These are phyloP conservation scores for Hemisphaericaspora xylofermentans DNA, from an alignment of 1,139 yeast species.

Conservation along the genomic window DNA sequence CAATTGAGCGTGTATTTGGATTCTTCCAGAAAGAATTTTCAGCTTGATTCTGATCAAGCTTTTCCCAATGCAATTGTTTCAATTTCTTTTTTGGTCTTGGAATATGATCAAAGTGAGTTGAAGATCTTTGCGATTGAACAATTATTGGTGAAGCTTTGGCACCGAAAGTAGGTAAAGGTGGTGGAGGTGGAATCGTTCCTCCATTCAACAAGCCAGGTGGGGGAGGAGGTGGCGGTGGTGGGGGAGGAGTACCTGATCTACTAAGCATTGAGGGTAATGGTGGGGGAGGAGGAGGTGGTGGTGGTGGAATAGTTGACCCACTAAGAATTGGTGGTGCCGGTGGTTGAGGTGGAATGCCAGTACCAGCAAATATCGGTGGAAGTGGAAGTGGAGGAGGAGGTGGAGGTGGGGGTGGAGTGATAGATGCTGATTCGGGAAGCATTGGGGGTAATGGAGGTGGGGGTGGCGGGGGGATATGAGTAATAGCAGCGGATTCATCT, in stretches of 20 bases:
- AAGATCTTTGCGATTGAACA: slow-evolving; percentile 27
- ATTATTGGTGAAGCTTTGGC: slow-evolving; percentile 18
- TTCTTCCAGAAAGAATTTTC: slow-evolving; percentile 67
- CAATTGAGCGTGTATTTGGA: slow-evolving; percentile 41
- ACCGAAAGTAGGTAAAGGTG: slow-evolving; percentile 26
- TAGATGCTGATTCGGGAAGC: neutral
- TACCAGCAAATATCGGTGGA: no score
- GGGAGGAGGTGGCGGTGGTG: slow-evolving; percentile 27
- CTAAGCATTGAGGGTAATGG: slow-evolving; percentile 22
- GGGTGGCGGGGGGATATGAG: slow-evolving; percentile 29
- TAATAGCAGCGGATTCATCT: slow-evolving; percentile 22
- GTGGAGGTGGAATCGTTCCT: slow-evolving; percentile 23
- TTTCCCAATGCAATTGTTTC: slow-evolving; percentile 85
- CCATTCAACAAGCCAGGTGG: slow-evolving; percentile 18
- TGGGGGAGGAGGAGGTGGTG: slow-evolving; percentile 30
- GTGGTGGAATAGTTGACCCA: slow-evolving; percentile 5
- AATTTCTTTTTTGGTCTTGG: slow-evolving; percentile 78
- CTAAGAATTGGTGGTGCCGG: slow-evolving; percentile 16
- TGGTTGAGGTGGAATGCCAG: no score
- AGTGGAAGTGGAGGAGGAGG: slow-evolving; percentile 7
- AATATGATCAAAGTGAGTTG: slow-evolving; percentile 52
- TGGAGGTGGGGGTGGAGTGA: slow-evolving; percentile 5
- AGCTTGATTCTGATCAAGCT: slow-evolving; percentile 52
- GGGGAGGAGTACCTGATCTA: slow-evolving; percentile 13
- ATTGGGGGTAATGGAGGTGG: slow-evolving; percentile 22